These are phyloP conservation scores for Ophiosphaerella narmari DNA, from an alignment of 2,329 filamentous ascomycete species.

Conservation along the genomic window DNA sequence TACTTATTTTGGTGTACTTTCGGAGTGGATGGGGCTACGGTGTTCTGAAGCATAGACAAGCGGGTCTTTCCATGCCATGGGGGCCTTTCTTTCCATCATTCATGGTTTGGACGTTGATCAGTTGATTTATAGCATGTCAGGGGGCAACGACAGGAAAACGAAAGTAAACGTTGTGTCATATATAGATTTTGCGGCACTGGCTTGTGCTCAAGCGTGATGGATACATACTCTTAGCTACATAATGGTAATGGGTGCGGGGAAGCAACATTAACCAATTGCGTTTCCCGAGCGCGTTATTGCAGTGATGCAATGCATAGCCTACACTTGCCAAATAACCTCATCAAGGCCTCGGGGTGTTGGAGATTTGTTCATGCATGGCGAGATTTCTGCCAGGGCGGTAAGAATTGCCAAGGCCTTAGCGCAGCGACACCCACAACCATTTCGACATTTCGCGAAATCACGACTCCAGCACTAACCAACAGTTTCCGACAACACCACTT, in stretches of 20 bases:
- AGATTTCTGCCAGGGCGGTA: conserved; percentile 16
- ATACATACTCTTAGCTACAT: conserved; percentile 36
- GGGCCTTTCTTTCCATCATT: conserved; percentile 14
- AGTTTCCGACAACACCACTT: conserved; percentile 36
- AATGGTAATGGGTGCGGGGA: conserved; percentile 37
- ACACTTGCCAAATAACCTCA: not conserved
- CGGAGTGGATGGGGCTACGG: conserved; percentile 26
- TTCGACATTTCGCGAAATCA: conserved; percentile 21
- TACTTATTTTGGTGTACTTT: conserved; percentile 23
- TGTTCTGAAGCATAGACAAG: conserved; percentile 43
- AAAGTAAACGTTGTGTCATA: conserved; percentile 38
- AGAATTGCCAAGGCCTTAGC: conserved; percentile 14
- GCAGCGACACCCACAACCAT: conserved; percentile 18
- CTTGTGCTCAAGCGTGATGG: conserved; percentile 22
- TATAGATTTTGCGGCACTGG: conserved; percentile 33
- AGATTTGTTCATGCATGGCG: not conserved
- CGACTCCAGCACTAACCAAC: conserved; percentile 35
- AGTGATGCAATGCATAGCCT: not conserved
- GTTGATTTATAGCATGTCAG: conserved; percentile 25
- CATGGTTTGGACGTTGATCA: conserved; percentile 18
- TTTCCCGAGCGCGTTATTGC: not conserved
- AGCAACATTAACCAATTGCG: not conserved
- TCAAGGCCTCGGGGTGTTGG: no score
- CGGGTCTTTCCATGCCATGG: conserved; percentile 27
- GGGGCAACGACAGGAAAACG: conserved; percentile 35